phyloP scores from a whole-genome alignment of 805 yeast genomes.

The Saturnispora hagleri region DNA sequence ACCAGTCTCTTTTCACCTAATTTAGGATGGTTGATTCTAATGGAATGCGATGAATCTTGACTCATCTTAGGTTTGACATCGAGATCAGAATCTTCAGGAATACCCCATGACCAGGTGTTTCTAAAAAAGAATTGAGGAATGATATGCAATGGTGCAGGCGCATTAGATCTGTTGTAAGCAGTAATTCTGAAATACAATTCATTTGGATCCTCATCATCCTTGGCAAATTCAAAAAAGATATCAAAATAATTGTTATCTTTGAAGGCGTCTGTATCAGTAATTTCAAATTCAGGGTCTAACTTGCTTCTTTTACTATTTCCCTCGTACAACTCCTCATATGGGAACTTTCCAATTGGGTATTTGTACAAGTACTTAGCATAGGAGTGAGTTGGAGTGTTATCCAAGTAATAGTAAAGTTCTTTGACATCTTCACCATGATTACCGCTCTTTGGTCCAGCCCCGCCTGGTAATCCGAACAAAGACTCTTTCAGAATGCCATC shows the following conservation, averaged over 20 bases:
- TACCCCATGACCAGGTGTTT: slow-evolving; percentile 93
- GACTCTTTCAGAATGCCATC: slow-evolving; percentile 81
- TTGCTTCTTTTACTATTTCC: slow-evolving; percentile 61
- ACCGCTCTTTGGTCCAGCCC: slow-evolving; percentile 59
- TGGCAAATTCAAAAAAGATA: slow-evolving; percentile 83
- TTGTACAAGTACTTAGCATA: slow-evolving; percentile 87
- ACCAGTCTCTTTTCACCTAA: slow-evolving; percentile 57
- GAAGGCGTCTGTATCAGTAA: slow-evolving; percentile 70
- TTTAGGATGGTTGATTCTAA: slow-evolving; percentile 57
- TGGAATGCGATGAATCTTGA: slow-evolving; percentile 34
- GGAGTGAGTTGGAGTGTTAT: slow-evolving; percentile 88
- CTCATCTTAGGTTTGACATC: slow-evolving; percentile 38
- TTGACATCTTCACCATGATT: slow-evolving; percentile 96
- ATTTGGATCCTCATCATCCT: slow-evolving; percentile 70
- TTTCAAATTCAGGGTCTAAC: slow-evolving; percentile 66
- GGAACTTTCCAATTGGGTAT: slow-evolving; percentile 81
- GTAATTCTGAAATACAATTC: slow-evolving; percentile 77
- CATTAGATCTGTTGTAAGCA: slow-evolving; percentile 74
- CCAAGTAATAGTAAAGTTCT: slow-evolving; percentile 75
- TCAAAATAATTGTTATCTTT: slow-evolving; percentile 75
- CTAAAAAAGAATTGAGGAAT: slow-evolving; percentile 78
- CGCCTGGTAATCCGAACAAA: slow-evolving; percentile 72
- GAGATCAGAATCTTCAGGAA: slow-evolving; percentile 23
- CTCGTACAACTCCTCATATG: slow-evolving; percentile 64
- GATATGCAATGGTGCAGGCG: slow-evolving; percentile 82